Conservation (phyloP, 768 basidiomycete species). For the Podaxis sp. region DNA sequence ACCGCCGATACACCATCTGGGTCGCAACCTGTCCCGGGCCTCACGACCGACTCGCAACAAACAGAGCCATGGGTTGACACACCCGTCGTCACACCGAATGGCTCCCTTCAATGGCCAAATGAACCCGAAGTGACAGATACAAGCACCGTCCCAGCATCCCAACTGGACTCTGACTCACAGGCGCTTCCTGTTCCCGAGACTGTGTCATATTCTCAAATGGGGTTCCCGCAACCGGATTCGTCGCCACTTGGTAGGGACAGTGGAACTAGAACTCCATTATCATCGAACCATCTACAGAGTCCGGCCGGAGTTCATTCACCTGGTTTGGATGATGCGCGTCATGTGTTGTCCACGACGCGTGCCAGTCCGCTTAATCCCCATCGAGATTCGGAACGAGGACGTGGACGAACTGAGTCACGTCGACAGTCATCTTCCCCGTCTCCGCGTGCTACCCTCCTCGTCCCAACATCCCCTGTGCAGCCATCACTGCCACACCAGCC, state of each 20-base stretch:
- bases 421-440: too few relatives aligned
- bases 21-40: slow-evolving; percentile 6
- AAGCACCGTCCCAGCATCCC: slow-evolving; percentile 34
- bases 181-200: slow-evolving; percentile 27
- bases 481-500: too few relatives aligned
- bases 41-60: slow-evolving; percentile 36
- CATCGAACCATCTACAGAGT: background rate
- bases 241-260: background rate
- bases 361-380: background rate
- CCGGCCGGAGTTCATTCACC: background rate
- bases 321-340: background rate
- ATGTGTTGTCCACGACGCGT: background rate
- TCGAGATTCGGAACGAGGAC: background rate
- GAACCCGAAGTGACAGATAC: slow-evolving; percentile 23
- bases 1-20: background rate
- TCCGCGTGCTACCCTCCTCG: too few relatives aligned
- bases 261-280: background rate
- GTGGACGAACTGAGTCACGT: background rate
- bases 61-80: slow-evolving; percentile 48
- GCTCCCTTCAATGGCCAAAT: slow-evolving; percentile 44
- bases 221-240: slow-evolving; percentile 24
- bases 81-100: slow-evolving; percentile 54
- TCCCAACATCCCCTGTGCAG: too few relatives aligned
- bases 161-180: slow-evolving; percentile 30
- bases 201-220: slow-evolving; percentile 37